phyloP scores from a whole-genome alignment of 78 protist species.

The Dictyostelium brefeldianum region DNA sequence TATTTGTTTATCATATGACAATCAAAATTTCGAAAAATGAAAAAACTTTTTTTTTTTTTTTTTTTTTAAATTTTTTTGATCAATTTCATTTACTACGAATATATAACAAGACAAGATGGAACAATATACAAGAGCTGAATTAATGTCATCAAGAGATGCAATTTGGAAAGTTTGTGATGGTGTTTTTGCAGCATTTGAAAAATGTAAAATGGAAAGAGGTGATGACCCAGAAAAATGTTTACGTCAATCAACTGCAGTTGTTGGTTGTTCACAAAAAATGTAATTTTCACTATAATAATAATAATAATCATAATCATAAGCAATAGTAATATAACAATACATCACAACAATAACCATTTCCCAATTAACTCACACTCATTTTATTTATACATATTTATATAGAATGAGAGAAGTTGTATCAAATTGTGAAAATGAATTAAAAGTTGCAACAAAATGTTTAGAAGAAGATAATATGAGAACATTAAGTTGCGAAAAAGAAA shows the following conservation, averaged over 20 bases:
- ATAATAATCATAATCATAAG: background rate
- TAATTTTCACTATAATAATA: background rate
- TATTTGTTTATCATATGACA: no score
- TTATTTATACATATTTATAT: background rate
- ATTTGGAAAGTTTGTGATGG: constrained; percentile 44
- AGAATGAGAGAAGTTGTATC: constrained; percentile 40
- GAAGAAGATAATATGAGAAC: constrained; percentile 67
- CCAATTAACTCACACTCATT: background rate
- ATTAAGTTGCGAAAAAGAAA: constrained; percentile 15
- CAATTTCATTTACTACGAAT: background rate
- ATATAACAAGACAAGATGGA: constrained; percentile 19
- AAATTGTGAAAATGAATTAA: constrained; percentile 1
- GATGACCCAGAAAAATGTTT: constrained; percentile 60
- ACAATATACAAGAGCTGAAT: constrained; percentile 46
- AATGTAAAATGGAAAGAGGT: constrained; percentile 66
- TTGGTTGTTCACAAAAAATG: constrained; percentile 68
- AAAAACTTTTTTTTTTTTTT: background rate
- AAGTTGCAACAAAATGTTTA: background rate
- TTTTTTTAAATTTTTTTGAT: background rate
- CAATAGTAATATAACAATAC: no score
- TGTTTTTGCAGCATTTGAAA: constrained; percentile 36
- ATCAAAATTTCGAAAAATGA: no score
- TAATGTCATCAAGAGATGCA: background rate
- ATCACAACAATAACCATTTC: no score
- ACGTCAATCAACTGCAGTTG: constrained; percentile 33